phyloP scores from a whole-genome alignment of 495 filamentous ascomycete species.

The Podospora sp. region DNA sequence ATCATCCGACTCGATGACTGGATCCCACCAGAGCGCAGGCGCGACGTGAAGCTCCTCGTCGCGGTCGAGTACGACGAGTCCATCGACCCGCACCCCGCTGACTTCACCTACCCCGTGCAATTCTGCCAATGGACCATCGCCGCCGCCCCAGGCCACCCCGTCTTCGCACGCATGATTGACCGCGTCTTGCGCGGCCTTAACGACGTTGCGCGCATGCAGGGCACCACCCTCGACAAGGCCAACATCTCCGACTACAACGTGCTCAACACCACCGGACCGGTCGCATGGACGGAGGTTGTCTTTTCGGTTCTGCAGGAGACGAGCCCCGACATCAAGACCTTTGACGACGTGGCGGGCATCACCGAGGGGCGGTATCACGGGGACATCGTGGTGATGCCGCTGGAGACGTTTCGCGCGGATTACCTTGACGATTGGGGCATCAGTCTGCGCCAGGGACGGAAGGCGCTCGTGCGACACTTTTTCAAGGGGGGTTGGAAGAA shows the following conservation, averaged over 20 bases:
- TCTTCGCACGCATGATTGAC: slow-evolving; percentile 11
- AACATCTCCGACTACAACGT: neutral
- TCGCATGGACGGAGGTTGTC: slow-evolving; percentile 17
- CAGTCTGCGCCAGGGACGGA: neutral
- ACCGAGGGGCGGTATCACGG: neutral
- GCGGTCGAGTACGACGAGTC: slow-evolving; percentile 14
- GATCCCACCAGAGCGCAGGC: slow-evolving; percentile 1
- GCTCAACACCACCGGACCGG: slow-evolving; percentile 12
- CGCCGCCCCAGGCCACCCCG: slow-evolving; percentile 8
- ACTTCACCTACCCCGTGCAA: slow-evolving; percentile 12
- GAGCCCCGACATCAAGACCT: neutral
- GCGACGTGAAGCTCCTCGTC: slow-evolving; percentile 3
- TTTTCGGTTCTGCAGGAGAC: neutral
- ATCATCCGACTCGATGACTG: slow-evolving; percentile 4
- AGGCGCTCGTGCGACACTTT: slow-evolving; percentile 7
- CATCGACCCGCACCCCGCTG: slow-evolving; percentile 2
- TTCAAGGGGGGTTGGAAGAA: slow-evolving; percentile 16
- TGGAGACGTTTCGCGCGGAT: slow-evolving; percentile 8
- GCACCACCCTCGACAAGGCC: no score
- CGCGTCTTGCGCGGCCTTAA: neutral
- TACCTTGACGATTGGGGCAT: slow-evolving; percentile 9
- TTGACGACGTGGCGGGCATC: neutral
- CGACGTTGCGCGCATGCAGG: slow-evolving; percentile 1
- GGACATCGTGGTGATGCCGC: slow-evolving; percentile 2
- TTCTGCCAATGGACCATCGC: slow-evolving; percentile 23